phyloP scores from a whole-genome alignment of 148 eudicot genomes.

The Linanthus parryae region DNA sequence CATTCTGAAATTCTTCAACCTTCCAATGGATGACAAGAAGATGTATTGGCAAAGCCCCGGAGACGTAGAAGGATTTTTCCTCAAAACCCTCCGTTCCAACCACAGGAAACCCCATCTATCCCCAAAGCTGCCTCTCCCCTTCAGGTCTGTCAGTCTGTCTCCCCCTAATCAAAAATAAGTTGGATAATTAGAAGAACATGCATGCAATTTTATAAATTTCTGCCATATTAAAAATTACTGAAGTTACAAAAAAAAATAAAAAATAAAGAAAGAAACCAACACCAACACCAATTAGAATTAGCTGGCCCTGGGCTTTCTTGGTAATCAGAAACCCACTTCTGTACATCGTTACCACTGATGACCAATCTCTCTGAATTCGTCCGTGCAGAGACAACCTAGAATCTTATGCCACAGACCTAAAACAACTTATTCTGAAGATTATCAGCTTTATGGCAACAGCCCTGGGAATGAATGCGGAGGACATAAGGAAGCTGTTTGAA shows the following conservation, averaged over 20 bases:
- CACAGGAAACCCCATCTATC: constrained; percentile 19
- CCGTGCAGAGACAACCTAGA: constrained; percentile 27
- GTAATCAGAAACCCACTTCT: neutral
- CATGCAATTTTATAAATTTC: neutral
- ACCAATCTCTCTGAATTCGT: too few relatives aligned
- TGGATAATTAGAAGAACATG: too few relatives aligned
- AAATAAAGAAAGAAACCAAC: neutral
- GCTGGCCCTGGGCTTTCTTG: too few relatives aligned
- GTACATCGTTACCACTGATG: neutral
- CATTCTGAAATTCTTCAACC: constrained; percentile 23
- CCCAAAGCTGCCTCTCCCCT: constrained; percentile 26
- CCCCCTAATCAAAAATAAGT: neutral
- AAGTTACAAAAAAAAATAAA: neutral
- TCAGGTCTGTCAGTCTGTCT: constrained; percentile 19
- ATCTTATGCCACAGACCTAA: constrained; percentile 10
- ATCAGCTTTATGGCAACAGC: constrained; percentile 20
- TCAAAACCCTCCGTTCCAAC: constrained; percentile 7
- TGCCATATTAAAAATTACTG: neutral
- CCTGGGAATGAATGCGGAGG: constrained; percentile 2
- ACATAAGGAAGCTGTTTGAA: constrained; percentile 8
- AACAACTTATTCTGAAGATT: constrained; percentile 5
- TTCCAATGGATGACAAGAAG: constrained; percentile 24
- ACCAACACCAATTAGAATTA: too few relatives aligned
- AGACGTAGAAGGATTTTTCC: constrained; percentile 29
- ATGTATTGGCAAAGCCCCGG: constrained; percentile 22